phyloP scores from a whole-genome alignment of 495 filamentous ascomycete species.

The Xylaria sp. region DNA sequence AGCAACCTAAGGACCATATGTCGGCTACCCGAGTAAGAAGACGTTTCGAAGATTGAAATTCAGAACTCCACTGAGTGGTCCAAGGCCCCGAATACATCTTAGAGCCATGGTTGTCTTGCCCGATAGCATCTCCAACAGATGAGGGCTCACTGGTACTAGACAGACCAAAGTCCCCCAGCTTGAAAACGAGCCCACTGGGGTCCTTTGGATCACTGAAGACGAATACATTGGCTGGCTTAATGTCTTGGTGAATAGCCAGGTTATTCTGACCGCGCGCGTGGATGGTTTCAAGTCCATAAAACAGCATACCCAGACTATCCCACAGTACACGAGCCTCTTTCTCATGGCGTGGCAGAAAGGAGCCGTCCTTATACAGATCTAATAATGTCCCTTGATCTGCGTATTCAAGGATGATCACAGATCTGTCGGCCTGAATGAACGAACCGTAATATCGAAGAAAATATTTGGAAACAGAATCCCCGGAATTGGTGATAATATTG shows the following conservation, averaged over 20 bases:
- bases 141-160: too few species aligned
- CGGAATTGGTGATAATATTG: background rate
- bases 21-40: background rate
- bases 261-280: too few species aligned
- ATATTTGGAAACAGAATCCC: background rate
- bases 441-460: constrained; percentile 4
- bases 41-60: too few species aligned
- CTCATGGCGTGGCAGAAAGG: background rate
- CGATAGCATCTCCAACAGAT: too few species aligned
- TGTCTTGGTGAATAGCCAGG: too few species aligned
- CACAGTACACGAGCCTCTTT: background rate
- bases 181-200: too few species aligned
- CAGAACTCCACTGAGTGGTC: too few species aligned
- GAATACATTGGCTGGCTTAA: too few species aligned
- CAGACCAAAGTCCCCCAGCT: too few species aligned
- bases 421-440: background rate
- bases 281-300: too few species aligned
- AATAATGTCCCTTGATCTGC: background rate
- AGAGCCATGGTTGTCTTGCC: too few species aligned
- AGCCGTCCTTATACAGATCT: background rate
- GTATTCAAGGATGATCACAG: background rate
- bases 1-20: background rate
- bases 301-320: background rate
- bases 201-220: too few species aligned
- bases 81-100: background rate